phyloP scores from a whole-genome alignment of 1,284 basidiomycete species.

The Rhodofomes roseus region DNA sequence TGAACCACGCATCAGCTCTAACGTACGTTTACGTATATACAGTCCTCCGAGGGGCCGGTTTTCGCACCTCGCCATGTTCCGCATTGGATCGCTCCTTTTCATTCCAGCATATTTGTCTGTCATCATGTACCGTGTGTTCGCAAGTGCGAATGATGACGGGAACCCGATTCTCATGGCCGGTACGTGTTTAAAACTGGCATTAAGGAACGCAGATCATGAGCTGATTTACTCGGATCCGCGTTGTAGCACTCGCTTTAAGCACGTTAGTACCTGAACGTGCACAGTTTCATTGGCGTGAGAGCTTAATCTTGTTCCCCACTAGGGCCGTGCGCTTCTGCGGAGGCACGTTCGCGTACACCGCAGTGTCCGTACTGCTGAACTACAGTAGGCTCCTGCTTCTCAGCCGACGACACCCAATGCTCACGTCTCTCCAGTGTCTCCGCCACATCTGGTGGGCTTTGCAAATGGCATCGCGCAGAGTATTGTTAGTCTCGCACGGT shows the following conservation, averaged over 20 bases:
- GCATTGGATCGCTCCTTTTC: conserved; percentile 71
- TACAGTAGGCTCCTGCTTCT: conserved; percentile 52
- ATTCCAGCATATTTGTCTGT: conserved; percentile 78
- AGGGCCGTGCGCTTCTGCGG: conserved; percentile 77
- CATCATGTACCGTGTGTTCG: conserved; percentile 64
- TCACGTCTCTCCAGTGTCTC: conserved; percentile 56
- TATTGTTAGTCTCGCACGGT: conserved; percentile 78
- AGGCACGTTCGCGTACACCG: conserved; percentile 73
- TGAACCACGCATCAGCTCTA: not conserved
- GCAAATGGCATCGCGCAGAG: conserved; percentile 83
- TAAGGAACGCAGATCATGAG: conserved; percentile 1
- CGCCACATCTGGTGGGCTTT: conserved; percentile 69
- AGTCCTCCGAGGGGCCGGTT: conserved; percentile 74
- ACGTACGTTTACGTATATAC: not conserved
- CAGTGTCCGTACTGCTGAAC: conserved; percentile 75
- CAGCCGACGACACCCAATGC: not conserved
- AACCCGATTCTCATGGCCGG: conserved; percentile 71
- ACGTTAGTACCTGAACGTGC: conserved; percentile 48
- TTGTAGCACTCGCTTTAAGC: conserved; percentile 59
- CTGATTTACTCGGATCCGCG: not conserved
- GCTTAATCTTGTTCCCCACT: not conserved
- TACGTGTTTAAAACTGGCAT: conserved; percentile 30
- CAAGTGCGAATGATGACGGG: conserved; percentile 54
- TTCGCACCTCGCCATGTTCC: conserved; percentile 83
- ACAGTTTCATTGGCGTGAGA: not conserved